A percentile compares a stretch with the other conserved stretches of the same genome.
Conservation (phyloP, 23 red algal genomes). For the Chondrus crispus region DNA sequence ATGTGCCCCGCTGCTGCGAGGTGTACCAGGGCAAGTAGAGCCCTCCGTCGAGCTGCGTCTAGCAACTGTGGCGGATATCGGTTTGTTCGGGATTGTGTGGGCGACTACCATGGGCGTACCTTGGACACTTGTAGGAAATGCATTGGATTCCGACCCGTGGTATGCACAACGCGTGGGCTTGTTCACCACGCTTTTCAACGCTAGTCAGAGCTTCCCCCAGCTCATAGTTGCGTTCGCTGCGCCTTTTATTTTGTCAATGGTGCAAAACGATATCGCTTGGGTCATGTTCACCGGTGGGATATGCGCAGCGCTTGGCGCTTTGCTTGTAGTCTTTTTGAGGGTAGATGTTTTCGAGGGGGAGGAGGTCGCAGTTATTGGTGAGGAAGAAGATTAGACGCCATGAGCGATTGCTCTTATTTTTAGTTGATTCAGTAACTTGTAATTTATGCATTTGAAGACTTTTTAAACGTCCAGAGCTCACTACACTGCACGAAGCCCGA, state of each 20-base stretch:
- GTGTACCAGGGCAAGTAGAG: neutral
- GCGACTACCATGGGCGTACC: constrained; percentile 82
- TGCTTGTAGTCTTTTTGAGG: constrained; percentile 50
- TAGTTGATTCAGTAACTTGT: too few relatives aligned
- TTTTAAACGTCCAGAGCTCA: too few relatives aligned
- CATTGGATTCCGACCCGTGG: constrained; percentile 33
- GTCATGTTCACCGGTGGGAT: constrained; percentile 79
- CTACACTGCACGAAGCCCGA: too few relatives aligned
- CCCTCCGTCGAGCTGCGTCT: neutral
- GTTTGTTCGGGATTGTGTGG: constrained; percentile 77
- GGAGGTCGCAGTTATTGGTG: too few relatives aligned
- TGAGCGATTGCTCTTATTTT: too few relatives aligned
- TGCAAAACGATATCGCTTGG: constrained; percentile 42
- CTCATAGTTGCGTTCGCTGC: constrained; percentile 63
- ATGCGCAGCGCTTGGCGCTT: constrained; percentile 48
- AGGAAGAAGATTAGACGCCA: too few relatives aligned
- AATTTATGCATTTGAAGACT: too few relatives aligned
- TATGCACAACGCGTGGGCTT: constrained; percentile 67
- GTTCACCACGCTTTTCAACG: constrained; percentile 89
- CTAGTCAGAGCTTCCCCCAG: constrained; percentile 68
- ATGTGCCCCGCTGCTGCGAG: neutral
- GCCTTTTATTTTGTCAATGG: constrained; percentile 56
- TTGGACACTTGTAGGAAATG: constrained; percentile 79
- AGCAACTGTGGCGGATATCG: constrained; percentile 30
- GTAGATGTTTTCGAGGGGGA: too few relatives aligned